Evolutionary conservation across 139 green algal species (phyloP), one percentile per base, ranked within the genome.

Genomic region (Tetradesmus obliquus): DNA sequence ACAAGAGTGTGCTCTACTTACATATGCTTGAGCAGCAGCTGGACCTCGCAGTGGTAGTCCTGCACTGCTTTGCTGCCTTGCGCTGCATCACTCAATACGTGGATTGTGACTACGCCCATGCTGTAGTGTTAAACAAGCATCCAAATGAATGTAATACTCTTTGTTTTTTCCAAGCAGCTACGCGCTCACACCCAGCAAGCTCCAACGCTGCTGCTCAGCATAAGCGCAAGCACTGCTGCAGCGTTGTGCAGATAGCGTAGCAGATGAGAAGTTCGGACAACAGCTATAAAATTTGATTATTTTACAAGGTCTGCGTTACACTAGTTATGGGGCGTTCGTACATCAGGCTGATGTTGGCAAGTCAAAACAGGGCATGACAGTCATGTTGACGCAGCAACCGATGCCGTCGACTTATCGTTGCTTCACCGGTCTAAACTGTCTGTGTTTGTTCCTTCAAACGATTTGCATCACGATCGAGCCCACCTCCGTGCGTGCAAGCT

Each of bases 1-100:
- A 19, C 60, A 1, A 3, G 9, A 22, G 60, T 19, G 19, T 71
- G 0, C 8, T 71, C 10, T 12, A 71, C 60, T 19, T 3, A 71
- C 87, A 91, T 91, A 57, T 91, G 87, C 15, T 82, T 13, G 24
- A 86, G 55, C 74, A 91, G 76, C 54, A 91, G 74, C 76, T 57
- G 60, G 3, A 83, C n/a, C 20, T 91, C 76, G 76, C 72, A 85
- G 55, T 80, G n/a, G 55, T 60, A 82, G 86, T 90, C 69, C 7
- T 90, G 51, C 72, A 20, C 72, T 2, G 20, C 20, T 4, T 71
- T 81, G 19, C 72, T 81, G 17, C 19, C 32, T 51, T 66, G 86
- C 9, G 60, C 24, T 12, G 55, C 87, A 58, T 91, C 76, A 10
- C 54, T 69, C 5, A 58, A 15, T 4, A 91, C 87, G 17, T 91